Base-by-base conservation (phyloP, 2,329 filamentous ascomycete species). In the Ceratocystis diversiconidia region DNA sequence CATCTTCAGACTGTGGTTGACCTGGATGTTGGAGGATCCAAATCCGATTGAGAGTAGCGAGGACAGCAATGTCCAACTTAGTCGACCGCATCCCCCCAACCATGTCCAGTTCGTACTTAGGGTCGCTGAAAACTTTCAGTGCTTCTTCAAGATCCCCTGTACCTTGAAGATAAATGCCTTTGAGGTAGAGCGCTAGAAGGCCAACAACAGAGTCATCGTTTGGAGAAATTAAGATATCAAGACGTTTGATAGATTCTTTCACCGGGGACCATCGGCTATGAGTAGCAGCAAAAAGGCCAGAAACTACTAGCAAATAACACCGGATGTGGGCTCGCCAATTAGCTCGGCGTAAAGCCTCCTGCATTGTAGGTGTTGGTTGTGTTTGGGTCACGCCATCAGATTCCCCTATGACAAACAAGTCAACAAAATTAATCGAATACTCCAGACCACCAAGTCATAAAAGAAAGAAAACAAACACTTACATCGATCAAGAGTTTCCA, bases 161-260 rank as follows among this genome's bases (percentile, higher is more conserved):
- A 19, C 87, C 89, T 76, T 96, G 92, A 63, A 85, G 79, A 70
- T 90, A 87, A 6, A 89, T 82, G 0, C 88, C 92, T 0, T 81
- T 79, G 19, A 96, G 82, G 73, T 96, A 96, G 55, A 83, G 76
- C 5, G 83, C 79, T 57, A 89, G 78, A 43, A 84, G 59, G 41
- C 71, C 71, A 22, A 76, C 67, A 1, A 78, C 78, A 69, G 72
- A 76, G 72, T 76, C 78, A 68, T 71, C 76, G 68, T 73, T 73
- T 41, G 74, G 74, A 57, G 72, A 73, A 61, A 78, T 73, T 43
- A 79, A 75, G 63, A 72, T 73, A 63, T 80, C 77, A 12, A 88
- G 75, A 57, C 80, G 78, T 12, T 79, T 75, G 19, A 89, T 74
- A 65, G 79, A 81, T 66, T 82, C 76, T 70, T 78, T 80, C 3